Evolutionary conservation across 768 basidiomycete genomes (phyloP).

Genomic region (Hortiboletus campestris): DNA sequence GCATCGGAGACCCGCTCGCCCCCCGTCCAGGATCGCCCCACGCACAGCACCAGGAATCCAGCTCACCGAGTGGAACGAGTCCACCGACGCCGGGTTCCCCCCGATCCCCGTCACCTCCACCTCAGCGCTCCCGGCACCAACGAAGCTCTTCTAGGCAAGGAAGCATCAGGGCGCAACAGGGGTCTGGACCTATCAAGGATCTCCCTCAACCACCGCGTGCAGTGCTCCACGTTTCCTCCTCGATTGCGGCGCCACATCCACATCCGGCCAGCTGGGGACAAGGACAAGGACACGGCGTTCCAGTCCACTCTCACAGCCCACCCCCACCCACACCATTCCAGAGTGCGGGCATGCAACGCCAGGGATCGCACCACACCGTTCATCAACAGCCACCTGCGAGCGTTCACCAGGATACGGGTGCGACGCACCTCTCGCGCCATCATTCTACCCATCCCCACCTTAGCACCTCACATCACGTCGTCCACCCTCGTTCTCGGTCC

Average conservation of each 20-base stretch:
- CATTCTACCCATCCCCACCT: slow-evolving; percentile 11
- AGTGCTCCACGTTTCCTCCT: slow-evolving; percentile 9
- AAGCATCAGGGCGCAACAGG: slow-evolving; percentile 16
- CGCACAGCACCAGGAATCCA: slow-evolving; percentile 4
- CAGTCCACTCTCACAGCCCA: slow-evolving; percentile 1
- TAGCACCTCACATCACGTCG: slow-evolving; percentile 16
- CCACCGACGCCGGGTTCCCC: slow-evolving; percentile 19
- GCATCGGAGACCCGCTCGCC: slow-evolving; percentile 9
- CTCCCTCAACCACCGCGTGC: slow-evolving; percentile 21
- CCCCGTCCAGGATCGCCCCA: slow-evolving; percentile 9
- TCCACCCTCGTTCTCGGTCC: slow-evolving; percentile 24
- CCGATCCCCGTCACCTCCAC: slow-evolving; percentile 18
- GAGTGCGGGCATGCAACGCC: slow-evolving; percentile 12
- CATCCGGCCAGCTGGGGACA: slow-evolving; percentile 6
- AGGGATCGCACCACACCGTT: slow-evolving; percentile 16
- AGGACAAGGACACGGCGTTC: slow-evolving; percentile 3
- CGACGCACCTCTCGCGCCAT: slow-evolving; percentile 12
- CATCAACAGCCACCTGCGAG: slow-evolving; percentile 8
- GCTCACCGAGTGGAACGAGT: slow-evolving; percentile 2
- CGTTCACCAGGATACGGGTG: slow-evolving; percentile 11
- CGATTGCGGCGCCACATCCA: slow-evolving; percentile 16
- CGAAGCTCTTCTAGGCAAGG: slow-evolving; percentile 21
- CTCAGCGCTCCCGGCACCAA: slow-evolving; percentile 15
- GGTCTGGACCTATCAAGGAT: slow-evolving; percentile 10
- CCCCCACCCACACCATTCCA: slow-evolving; percentile 4